Conservation (phyloP, 148 eudicot genomes). For the Agrostemma githago region DNA sequence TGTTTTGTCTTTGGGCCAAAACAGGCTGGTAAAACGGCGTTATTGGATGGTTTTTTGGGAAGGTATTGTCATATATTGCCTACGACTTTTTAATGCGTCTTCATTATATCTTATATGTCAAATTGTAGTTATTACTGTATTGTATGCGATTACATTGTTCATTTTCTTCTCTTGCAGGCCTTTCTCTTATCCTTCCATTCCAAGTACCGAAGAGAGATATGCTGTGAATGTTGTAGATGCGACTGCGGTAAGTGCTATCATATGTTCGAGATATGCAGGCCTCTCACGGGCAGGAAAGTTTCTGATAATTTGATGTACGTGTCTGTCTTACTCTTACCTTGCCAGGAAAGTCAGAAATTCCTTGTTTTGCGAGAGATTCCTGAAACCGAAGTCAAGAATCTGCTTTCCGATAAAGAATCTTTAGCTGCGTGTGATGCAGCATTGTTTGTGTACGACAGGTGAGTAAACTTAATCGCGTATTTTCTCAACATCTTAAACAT, state of each 20-base stretch:
- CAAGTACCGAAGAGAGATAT: too few relatives aligned
- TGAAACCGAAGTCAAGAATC: slow-evolving; percentile 52
- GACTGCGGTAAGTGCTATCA: too few relatives aligned
- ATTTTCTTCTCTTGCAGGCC: slow-evolving; percentile 36
- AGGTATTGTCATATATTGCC: slow-evolving; percentile 35
- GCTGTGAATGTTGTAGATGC: too few relatives aligned
- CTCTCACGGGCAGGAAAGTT: too few relatives aligned
- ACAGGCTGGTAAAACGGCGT: slow-evolving; percentile 70
- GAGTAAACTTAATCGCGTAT: too few relatives aligned
- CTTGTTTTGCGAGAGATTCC: slow-evolving; percentile 85
- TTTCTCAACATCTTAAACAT: background rate
- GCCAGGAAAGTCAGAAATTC: slow-evolving; percentile 68
- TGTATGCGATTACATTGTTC: background rate
- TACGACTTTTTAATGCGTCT: background rate
- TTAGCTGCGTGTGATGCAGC: slow-evolving; percentile 84
- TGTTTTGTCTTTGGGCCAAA: slow-evolving; percentile 92
- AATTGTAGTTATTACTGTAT: background rate
- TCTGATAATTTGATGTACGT: too few relatives aligned
- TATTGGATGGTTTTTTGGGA: slow-evolving; percentile 66
- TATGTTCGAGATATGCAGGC: too few relatives aligned
- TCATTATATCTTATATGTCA: background rate
- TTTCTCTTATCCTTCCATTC: slow-evolving; percentile 24
- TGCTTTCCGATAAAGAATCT: slow-evolving; percentile 23
- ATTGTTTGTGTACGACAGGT: slow-evolving; percentile 42
- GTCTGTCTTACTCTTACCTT: background rate